Conservation (phyloP, 2,329 filamentous ascomycete species). For the Colletotrichum lupini region DNA sequence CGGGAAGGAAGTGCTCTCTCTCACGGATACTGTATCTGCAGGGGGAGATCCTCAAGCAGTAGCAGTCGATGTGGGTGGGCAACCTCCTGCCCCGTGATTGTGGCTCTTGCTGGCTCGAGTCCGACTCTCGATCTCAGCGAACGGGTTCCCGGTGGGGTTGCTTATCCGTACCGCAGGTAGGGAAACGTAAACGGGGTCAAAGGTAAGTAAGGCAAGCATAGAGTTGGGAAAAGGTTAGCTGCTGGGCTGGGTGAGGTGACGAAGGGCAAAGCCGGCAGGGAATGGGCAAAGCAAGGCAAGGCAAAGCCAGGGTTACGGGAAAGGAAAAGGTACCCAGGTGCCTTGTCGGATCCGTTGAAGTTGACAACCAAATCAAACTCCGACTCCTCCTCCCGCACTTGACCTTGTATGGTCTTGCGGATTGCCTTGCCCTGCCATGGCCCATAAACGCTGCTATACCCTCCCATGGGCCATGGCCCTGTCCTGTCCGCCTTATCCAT, state of each 20-base stretch:
- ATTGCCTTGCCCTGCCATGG: not conserved
- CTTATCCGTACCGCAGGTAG: slow-evolving; percentile 10
- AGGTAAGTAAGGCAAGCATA: not conserved
- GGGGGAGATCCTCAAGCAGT: not conserved
- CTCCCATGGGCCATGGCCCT: not conserved
- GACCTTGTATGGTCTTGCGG: slow-evolving; percentile 2
- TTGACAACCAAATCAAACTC: not conserved
- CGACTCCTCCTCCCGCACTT: slow-evolving; percentile 18
- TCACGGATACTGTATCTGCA: not conserved
- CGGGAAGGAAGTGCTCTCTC: not conserved
- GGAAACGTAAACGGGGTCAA: not conserved
- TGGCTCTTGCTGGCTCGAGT: slow-evolving; percentile 20
- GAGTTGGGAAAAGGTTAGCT: not conserved
- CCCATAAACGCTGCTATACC: not conserved
- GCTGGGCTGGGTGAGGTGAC: not conserved
- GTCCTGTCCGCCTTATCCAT: slow-evolving; percentile 11
- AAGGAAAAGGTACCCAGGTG: slow-evolving; percentile 29
- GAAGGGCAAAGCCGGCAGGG: not conserved
- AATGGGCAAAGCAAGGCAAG: not conserved
- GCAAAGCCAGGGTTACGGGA: not conserved
- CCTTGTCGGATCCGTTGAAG: slow-evolving; percentile 9
- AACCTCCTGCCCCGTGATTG: not conserved
- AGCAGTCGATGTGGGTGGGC: slow-evolving; percentile 7
- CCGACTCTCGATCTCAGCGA: not conserved
- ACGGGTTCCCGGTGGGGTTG: not conserved